Evolutionary conservation across 768 basidiomycete genomes (phyloP).

Genomic region (Coprinopsis cinerea): DNA sequence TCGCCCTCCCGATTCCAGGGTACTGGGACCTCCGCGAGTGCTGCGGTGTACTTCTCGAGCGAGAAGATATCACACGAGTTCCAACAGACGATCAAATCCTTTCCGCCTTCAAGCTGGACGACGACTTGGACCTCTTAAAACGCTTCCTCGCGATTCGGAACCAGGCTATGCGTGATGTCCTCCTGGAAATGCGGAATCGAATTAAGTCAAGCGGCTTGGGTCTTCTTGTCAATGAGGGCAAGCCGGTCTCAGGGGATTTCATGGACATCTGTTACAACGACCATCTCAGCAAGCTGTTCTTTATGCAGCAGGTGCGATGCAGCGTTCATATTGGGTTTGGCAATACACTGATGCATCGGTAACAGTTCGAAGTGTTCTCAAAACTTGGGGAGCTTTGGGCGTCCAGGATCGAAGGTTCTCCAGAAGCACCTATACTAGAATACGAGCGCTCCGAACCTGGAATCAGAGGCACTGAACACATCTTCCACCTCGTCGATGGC

Average conservation of each 20-base stretch:
- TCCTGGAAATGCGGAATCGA: conserved; percentile 27
- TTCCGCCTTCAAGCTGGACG: conserved; percentile 20
- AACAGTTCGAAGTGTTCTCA: conserved; percentile 46
- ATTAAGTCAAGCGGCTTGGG: conserved; percentile 19
- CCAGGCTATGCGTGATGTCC: conserved; percentile 25
- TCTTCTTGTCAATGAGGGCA: conserved; percentile 39
- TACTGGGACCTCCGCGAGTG: conserved; percentile 44
- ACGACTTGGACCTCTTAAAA: conserved; percentile 15
- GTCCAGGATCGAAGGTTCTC: conserved; percentile 43
- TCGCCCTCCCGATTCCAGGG: conserved; percentile 43
- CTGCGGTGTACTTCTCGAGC: conserved; percentile 22
- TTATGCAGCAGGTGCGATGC: conserved; percentile 43
- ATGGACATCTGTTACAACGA: conserved; percentile 42
- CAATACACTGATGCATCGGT: too few relatives aligned
- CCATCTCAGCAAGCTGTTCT: conserved; percentile 44
- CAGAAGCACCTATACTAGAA: conserved; percentile 40
- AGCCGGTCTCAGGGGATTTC: conserved; percentile 32
- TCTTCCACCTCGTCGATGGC: conserved; percentile 38
- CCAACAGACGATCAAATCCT: conserved; percentile 38
- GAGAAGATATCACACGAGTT: conserved; percentile 17
- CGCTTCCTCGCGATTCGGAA: conserved; percentile 29
- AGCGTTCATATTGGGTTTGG: too few relatives aligned
- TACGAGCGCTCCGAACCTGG: conserved; percentile 25
- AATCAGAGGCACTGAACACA: conserved; percentile 25
- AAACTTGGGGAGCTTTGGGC: conserved; percentile 43